Base-by-base conservation (phyloP, 345 rosid genomes). In the Brassica nigra region DNA sequence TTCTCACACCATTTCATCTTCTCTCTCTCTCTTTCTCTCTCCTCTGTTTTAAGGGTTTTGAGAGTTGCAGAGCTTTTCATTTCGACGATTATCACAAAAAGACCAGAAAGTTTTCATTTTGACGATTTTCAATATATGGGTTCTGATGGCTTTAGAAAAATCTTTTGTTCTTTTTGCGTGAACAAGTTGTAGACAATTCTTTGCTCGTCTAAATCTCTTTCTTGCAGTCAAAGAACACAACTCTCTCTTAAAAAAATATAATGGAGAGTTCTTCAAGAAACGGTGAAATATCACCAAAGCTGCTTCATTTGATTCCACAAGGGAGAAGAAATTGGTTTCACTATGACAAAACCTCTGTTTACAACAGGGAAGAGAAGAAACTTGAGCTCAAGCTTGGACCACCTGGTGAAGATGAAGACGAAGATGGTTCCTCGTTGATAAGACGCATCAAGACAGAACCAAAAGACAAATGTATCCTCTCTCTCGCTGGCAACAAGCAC, bases 321-420 rank as follows among this genome's bases (percentile, higher is more conserved):
- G 83, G 72, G 74, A 82, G 88, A 83, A 84, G 89, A 83, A 86
- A 85, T 6, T 90, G 91, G 89, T 73, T 77, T 47, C 68, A 71
- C 12, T 84, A 74, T 49, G 81, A 78, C 8, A 68, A 74, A 8
- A 63, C 69, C 10, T 75, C 74, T 58, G 84, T 74, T 77, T 68
- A 80, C 68, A 81, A 84, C 20, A 77, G 86, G 44, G 95, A 88
- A 73, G 97, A 91, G 85, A 89, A 84, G 81, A 87, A 89, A 80
- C 97, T 96, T 62, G 99, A 96, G 80, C 91, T 96, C 1, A 93
- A 95, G 87, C 97, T 96, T 63, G 98, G 92, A 84, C 98, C 91
- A 11, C 99, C 99, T 5, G 97, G 97, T 49, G 67, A 18, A 5
- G 54, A 47, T 47, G 54, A n/a, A 5, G 73, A 76, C 7, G 80